Evolutionary conservation across 2,329 filamentous ascomycete genomes (phyloP).

Genomic region (Dothideomycetes sp.): DNA sequence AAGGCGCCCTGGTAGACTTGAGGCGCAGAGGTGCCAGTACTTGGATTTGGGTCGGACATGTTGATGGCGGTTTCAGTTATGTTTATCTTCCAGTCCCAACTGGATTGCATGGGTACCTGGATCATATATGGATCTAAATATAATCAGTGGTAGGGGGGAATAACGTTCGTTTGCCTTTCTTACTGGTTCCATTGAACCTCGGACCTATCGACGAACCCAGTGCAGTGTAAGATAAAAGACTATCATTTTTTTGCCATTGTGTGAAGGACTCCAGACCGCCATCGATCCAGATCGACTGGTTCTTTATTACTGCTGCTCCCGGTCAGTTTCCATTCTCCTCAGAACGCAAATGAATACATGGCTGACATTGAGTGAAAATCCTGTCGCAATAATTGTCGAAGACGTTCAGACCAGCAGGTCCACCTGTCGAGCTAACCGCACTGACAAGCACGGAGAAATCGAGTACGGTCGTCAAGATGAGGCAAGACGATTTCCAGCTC

Average conservation of each 20-base stretch:
- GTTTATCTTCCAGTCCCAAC: conserved; percentile 21
- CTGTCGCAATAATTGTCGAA: background rate
- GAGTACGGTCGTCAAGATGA: background rate
- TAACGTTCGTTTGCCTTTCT: too few species aligned
- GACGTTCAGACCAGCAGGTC: background rate
- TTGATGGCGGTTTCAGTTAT: conserved; percentile 16
- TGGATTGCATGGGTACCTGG: conserved; percentile 17
- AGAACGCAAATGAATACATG: too few species aligned
- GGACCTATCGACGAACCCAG: background rate
- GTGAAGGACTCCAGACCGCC: background rate
- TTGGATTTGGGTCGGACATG: conserved; percentile 12
- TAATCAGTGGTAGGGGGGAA: background rate
- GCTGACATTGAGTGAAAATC: background rate
- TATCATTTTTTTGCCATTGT: background rate
- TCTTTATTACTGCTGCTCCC: background rate
- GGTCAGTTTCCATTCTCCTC: background rate
- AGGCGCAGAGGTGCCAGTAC: conserved; percentile 14
- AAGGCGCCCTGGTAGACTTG: conserved; percentile 19
- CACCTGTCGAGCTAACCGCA: background rate
- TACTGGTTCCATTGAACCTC: background rate
- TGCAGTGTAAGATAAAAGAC: background rate
- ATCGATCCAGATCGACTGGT: background rate
- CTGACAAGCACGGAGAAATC: background rate
- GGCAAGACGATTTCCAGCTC: background rate
- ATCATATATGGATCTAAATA: conserved; percentile 7